Evolutionary conservation across 2,329 filamentous ascomycete genomes (phyloP), one percentile per base, ranked within the genome.

Genomic region (Fusarium humuli): DNA sequence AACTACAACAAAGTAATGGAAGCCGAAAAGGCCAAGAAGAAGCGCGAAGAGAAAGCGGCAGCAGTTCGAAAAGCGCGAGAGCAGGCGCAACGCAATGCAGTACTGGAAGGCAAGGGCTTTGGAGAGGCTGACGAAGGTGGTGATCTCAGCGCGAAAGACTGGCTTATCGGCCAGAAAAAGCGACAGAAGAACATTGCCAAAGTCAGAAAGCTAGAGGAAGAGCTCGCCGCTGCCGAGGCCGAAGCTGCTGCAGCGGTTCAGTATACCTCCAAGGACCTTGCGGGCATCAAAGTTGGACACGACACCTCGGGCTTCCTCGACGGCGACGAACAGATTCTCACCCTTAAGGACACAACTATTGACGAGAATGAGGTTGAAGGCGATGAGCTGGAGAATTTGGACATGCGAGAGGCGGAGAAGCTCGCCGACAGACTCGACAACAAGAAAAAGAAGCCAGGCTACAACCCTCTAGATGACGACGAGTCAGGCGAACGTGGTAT

Each of bases 301-400:
- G 94, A 97, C 78, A 81, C 94, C 62, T 88, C 88, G 7, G 88
- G 92, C 23, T 95, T 99, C 68, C 90, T 93, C 25, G 93, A 94
- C 55, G 91, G 88, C 20, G 90, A 93, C 63, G 94, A 97, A 63
- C 94, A 98, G 77, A 90, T 99, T 32, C 84, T 99, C 56, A 98
- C 95, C 0, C 86, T 99, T n/a, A 98, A 97, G 77, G 96, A 99
- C 80, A 88, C 92, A 2, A 93, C 92, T 2, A 93, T 99, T 57
- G 88, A 94, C 50, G 89, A 93, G 62, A 91, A 92, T 32, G 93
- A 95, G 61, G 94, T 94, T 29, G 92, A 94, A 62, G 95, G 93
- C 4, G 96, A 98, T 78, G 94, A 98, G 81, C 85, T 99, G 16
- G 93, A 96, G 78, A 94, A 94, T 65, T 74, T 92, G 42, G 86